These are phyloP conservation scores for Ophiostoma himal-ulmi DNA, from an alignment of 2,329 filamentous ascomycete genomes.

Conservation along the genomic window DNA sequence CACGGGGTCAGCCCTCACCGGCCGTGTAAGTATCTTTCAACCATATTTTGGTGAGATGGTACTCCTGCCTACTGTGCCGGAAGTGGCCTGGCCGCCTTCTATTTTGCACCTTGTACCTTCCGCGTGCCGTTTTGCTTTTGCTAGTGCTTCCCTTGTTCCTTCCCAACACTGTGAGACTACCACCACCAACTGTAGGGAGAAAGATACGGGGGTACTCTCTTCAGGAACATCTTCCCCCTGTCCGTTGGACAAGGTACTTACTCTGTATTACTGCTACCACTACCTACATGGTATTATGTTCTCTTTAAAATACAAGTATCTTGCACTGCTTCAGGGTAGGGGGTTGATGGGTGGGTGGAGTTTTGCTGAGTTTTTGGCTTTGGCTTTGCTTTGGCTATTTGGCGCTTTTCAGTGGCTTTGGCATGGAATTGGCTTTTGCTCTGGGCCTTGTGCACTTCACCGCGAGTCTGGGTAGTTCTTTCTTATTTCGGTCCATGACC, in stretches of 20 bases:
- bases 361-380: neutral
- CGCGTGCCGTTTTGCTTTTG: neutral
- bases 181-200: too few species aligned
- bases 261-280: neutral
- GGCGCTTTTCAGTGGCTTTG: constrained; percentile 6
- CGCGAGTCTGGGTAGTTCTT: constrained; percentile 26
- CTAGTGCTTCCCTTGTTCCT: constrained; percentile 6
- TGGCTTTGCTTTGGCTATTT: constrained; percentile 15
- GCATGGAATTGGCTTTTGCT: constrained; percentile 13
- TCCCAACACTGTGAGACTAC: neutral
- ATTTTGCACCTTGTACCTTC: neutral
- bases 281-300: too few species aligned
- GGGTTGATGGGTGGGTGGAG: constrained; percentile 21
- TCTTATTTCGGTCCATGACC: constrained; percentile 23
- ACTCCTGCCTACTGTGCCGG: neutral
- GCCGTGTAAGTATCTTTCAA: neutral
- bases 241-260: constrained; percentile 23
- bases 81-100: neutral
- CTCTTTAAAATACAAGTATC: neutral
- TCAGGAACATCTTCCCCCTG: constrained; percentile 22
- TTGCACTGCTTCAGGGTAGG: constrained; percentile 17
- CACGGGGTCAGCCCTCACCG: neutral
- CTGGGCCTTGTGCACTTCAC: constrained; percentile 25
- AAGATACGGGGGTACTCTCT: neutral
- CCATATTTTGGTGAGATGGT: neutral